A percentile compares a stretch with the other conserved stretches of the same genome.
These are phyloP conservation scores for Pseudohalonectria lignicola DNA, from an alignment of 2,329 filamentous ascomycete genomes.

Conservation along the genomic window DNA sequence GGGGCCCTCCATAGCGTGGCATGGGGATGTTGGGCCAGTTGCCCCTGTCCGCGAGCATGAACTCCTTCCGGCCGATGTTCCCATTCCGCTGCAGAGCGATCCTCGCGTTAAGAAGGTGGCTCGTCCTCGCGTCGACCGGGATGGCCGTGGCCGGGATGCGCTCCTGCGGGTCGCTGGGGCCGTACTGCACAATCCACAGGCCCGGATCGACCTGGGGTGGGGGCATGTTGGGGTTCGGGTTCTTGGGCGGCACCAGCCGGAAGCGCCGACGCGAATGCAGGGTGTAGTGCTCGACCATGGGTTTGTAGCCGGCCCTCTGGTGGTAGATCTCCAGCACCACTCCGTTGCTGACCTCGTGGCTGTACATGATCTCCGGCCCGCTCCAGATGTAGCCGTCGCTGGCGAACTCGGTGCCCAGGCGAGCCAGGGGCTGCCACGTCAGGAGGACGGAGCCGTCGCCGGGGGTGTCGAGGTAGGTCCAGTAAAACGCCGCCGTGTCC, in stretches of 20 bases:
- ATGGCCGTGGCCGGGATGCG: conserved; percentile 60
- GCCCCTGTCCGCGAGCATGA: conserved; percentile 80
- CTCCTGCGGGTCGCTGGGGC: conserved; percentile 62
- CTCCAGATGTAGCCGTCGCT: conserved; percentile 92
- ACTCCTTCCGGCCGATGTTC: conserved; percentile 80
- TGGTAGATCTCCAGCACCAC: conserved; percentile 74
- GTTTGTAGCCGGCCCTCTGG: conserved; percentile 68
- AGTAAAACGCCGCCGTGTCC: conserved; percentile 78
- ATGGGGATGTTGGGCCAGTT: conserved; percentile 83
- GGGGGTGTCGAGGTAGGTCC: conserved; percentile 81
- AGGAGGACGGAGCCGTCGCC: conserved; percentile 73
- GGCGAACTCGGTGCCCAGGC: conserved; percentile 62
- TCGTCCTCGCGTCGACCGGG: conserved; percentile 49
- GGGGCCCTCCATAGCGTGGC: conserved; percentile 39
- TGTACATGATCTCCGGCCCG: conserved; percentile 66
- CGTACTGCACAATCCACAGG: conserved; percentile 88
- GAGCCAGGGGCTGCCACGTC: conserved; percentile 75
- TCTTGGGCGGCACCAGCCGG: conserved; percentile 63
- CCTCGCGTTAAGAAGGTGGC: conserved; percentile 48
- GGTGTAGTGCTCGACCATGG: conserved; percentile 60
- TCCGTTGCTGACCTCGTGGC: conserved; percentile 57
- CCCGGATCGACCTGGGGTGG: conserved; percentile 61
- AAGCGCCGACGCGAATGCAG: conserved; percentile 76
- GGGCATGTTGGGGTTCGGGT: conserved; percentile 52
- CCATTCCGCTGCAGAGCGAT: conserved; percentile 62